Evolutionary conservation across 306 rosid genomes (phyloP).

Genomic region (Dryas alaskensis): DNA sequence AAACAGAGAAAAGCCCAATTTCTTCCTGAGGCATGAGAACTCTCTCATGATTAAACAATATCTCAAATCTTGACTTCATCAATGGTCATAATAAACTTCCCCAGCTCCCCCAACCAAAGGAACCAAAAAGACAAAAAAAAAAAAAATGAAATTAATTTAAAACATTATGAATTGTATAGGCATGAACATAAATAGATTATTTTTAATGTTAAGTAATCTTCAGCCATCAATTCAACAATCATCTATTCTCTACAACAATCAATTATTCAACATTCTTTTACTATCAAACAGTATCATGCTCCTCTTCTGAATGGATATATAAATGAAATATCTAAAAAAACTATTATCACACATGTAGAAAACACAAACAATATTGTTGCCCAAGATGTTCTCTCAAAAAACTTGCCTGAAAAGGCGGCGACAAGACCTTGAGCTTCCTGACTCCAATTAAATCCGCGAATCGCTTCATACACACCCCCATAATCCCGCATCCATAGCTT

Average conservation of each 20-base stretch:
- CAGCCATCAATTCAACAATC: not conserved
- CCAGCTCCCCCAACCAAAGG: not conserved
- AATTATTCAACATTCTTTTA: not conserved
- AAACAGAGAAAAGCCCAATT: not conserved
- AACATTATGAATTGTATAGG: not conserved
- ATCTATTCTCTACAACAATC: not conserved
- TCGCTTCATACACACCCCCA: conserved; percentile 66
- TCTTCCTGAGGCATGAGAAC: not conserved
- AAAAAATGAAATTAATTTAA: not conserved
- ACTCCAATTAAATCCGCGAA: conserved; percentile 71
- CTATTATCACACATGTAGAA: not conserved
- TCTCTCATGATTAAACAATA: not conserved
- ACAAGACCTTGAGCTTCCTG: conserved; percentile 63
- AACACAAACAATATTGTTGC: not conserved
- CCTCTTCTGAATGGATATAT: not conserved
- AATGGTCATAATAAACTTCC: not conserved
- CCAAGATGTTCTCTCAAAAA: not conserved
- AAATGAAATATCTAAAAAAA: not conserved
- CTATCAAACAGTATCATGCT: not conserved
- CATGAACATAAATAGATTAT: not conserved
- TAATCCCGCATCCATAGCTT: conserved; percentile 72
- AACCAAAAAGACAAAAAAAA: not conserved
- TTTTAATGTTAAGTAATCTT: not conserved
- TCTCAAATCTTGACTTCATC: not conserved
- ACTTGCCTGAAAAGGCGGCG: conserved; percentile 82